Conservation (phyloP, 2,329 filamentous ascomycete genomes). For the Colletotrichum caudatum region DNA sequence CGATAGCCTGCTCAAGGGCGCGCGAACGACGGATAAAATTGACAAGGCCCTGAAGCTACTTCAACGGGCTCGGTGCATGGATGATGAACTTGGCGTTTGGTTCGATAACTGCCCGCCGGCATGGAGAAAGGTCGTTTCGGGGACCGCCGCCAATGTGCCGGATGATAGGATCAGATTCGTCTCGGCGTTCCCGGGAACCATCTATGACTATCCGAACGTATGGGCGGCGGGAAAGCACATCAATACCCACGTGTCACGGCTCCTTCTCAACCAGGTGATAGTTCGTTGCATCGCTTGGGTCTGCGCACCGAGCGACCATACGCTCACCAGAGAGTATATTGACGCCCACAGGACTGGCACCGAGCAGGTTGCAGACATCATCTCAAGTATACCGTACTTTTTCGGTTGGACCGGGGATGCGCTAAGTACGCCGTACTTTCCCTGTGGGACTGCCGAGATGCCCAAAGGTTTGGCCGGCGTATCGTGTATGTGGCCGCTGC, state of each 20-base stretch:
- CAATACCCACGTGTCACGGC: slow-evolving; percentile 44
- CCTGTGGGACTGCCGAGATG: slow-evolving; percentile 45
- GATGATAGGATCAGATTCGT: slow-evolving; percentile 40
- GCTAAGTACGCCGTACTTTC: slow-evolving; percentile 44
- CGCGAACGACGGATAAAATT: slow-evolving; percentile 42
- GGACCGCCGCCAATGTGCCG: slow-evolving; percentile 38
- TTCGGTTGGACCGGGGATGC: slow-evolving; percentile 44
- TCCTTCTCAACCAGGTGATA: slow-evolving; percentile 44
- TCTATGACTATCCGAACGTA: slow-evolving; percentile 44
- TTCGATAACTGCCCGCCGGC: slow-evolving; percentile 43
- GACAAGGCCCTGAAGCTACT: slow-evolving; percentile 44
- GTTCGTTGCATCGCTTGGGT: slow-evolving; percentile 45
- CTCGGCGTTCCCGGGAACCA: slow-evolving; percentile 42
- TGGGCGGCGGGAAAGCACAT: slow-evolving; percentile 46
- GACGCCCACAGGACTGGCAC: slow-evolving; percentile 42
- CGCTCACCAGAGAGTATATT: slow-evolving; percentile 43
- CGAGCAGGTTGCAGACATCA: slow-evolving; percentile 44
- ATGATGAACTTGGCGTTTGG: slow-evolving; percentile 43
- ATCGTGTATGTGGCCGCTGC: slow-evolving; percentile 44
- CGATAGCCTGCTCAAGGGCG: slow-evolving; percentile 42
- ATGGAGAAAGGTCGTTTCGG: slow-evolving; percentile 43
- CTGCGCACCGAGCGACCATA: slow-evolving; percentile 44
- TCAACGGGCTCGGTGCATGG: slow-evolving; percentile 40
- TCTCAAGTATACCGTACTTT: slow-evolving; percentile 45
- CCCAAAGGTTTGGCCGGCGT: slow-evolving; percentile 45